Evolutionary conservation across 495 filamentous ascomycete species (phyloP), one percentile per base, ranked within the genome.

Genomic region (Penicillium paxilli): DNA sequence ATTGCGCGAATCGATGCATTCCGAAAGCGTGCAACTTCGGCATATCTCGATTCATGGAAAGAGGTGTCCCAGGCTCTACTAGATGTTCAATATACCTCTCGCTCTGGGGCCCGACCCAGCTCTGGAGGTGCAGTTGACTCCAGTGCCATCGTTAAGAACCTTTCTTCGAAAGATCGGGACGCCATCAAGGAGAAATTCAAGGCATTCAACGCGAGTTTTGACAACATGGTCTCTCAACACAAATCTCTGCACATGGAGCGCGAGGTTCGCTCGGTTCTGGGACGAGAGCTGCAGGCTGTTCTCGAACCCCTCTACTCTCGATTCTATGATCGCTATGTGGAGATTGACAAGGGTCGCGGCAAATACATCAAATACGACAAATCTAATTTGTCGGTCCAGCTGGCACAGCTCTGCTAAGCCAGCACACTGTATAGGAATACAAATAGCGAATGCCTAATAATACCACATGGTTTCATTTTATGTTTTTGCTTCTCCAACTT

Each of bases 311-410:
- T 99, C 16, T 99, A 99, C 77, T 84, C 84, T 46, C 83, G 95
- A 11, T 99, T 98, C 73, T 96, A 91, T 80, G 95, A 98, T 73
- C 85, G 92, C 17, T 99, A 99, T 72, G 93, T 97, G 67, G 94
- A 98, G 75, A 80, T 96, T 59, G 96, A 98, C 72, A 96, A 94
- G 72, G 92, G 94, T 26, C 90, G 90, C 67, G 91, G 91, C 53
- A 98, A 98, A 73, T 96, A 98, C 72, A 91, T 93, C 72, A 96
- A 93, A 77, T 98, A 94, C 67, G 92, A 97, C 73, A 96, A 96
- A 74, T 80, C 79, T 16, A 71, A 66, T 41, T 61, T 82, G 46
- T 70, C 80, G 40, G 71, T 75, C 20, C 71, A 79, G 47, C 57
- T 82, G 51, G 75, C 79, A 11, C 67, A 69, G 33, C 60, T 80